A percentile compares a stretch with the other conserved stretches of the same genome.
Conservation (phyloP, 2,329 filamentous ascomycete species). For the Fusarium sp. region DNA sequence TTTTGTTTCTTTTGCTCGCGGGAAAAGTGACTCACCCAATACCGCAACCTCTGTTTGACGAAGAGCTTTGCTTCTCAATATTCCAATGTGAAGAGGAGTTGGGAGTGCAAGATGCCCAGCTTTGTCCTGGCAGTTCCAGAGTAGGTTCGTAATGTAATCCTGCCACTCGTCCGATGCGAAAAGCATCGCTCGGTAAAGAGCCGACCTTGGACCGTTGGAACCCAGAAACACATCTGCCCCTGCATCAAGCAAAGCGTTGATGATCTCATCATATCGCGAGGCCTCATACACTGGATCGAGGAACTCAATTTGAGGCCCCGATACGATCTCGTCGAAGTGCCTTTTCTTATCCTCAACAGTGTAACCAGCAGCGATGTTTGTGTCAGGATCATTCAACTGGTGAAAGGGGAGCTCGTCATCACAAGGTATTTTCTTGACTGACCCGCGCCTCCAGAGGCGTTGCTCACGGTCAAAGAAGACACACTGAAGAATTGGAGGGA, state of each 20-base stretch:
- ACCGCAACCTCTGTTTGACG: constrained; percentile 7
- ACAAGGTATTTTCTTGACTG: neutral
- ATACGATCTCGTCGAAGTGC: neutral
- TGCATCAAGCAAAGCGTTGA: constrained; percentile 13
- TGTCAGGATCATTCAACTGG: neutral
- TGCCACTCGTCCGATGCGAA: constrained; percentile 15
- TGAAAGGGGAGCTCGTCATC: neutral
- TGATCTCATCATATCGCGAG: constrained; percentile 21
- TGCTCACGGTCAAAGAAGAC: constrained; percentile 21
- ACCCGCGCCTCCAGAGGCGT: constrained; percentile 12
- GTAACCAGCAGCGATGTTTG: neutral
- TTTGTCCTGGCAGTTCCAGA: constrained; percentile 12
- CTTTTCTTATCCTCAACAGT: neutral
- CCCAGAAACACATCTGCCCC: neutral
- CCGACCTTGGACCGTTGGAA: neutral
- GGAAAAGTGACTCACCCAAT: neutral
- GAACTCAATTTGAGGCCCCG: neutral
- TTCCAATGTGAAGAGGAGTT: neutral
- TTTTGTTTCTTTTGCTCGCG: neutral
- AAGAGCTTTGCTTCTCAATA: constrained; percentile 15
- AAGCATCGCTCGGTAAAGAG: constrained; percentile 15
- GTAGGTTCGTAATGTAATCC: constrained; percentile 11
- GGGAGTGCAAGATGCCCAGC: neutral
- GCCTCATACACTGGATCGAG: neutral
- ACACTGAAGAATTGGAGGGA: constrained; percentile 33